A percentile compares a stretch with the other conserved stretches of the same genome.
phyloP scores from a whole-genome alignment of 2,329 filamentous ascomycete genomes.

The Gaeumannomyces sp. region DNA sequence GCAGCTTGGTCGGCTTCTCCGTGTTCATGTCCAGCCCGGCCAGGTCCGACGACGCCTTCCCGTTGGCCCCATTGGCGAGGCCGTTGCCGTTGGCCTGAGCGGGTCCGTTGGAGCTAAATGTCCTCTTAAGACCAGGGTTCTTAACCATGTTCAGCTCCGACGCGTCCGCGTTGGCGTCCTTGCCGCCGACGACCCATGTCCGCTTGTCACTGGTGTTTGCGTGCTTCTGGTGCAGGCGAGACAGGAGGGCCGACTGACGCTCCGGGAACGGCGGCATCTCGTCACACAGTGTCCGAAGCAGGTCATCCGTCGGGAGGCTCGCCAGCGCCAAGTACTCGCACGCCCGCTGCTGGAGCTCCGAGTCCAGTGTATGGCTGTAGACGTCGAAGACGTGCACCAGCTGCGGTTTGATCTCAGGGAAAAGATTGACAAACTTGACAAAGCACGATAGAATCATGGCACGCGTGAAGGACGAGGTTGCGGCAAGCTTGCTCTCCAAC shows the following conservation, averaged over 20 bases:
- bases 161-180: conserved; percentile 80
- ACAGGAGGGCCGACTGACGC: conserved; percentile 83
- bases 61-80: conserved; percentile 37
- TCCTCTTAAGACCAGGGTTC: conserved; percentile 75
- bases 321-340: conserved; percentile 91
- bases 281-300: conserved; percentile 89
- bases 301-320: conserved; percentile 79
- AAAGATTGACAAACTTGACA: conserved; percentile 96
- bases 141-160: conserved; percentile 76
- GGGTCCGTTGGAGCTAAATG: conserved; percentile 60
- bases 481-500: conserved; percentile 81
- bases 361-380: conserved; percentile 91
- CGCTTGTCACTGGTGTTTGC: conserved; percentile 88
- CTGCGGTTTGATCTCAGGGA: conserved; percentile 96
- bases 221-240: conserved; percentile 89
- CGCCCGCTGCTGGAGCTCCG: conserved; percentile 90
- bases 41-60: conserved; percentile 53
- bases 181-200: conserved; percentile 96
- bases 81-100: conserved; percentile 39
- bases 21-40: conserved; percentile 74
- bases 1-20: conserved; percentile 54
- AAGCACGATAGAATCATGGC: conserved; percentile 95
- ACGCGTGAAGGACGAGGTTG: conserved; percentile 80
- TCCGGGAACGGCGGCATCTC: conserved; percentile 99
- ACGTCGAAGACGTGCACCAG: conserved; percentile 82